Conservation (phyloP, 495 filamentous ascomycete genomes). For the Arthonia radiata region DNA sequence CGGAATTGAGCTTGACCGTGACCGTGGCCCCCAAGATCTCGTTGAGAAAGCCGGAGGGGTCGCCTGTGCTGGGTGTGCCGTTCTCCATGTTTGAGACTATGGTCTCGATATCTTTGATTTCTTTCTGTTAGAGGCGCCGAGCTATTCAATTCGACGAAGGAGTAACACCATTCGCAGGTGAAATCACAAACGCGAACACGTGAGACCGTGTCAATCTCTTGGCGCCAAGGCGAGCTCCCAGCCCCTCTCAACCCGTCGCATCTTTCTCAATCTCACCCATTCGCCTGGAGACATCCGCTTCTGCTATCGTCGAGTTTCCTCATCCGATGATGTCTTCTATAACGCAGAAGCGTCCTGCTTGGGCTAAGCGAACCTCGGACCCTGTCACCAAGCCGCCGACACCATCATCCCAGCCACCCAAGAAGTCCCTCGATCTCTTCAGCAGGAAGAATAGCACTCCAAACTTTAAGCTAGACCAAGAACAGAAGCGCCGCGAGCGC, state of each 20-base stretch:
- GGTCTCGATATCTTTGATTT: too few species aligned
- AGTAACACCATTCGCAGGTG: too few species aligned
- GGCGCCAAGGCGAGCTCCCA: too few species aligned
- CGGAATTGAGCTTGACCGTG: constrained; percentile 86
- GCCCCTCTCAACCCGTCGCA: too few species aligned
- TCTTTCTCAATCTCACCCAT: too few species aligned
- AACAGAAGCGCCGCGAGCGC: constrained; percentile 8
- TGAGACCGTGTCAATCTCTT: too few species aligned
- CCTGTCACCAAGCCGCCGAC: constrained; percentile 22
- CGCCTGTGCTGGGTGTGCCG: constrained; percentile 38
- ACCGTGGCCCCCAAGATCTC: constrained; percentile 84
- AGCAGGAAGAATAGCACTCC: constrained; percentile 22
- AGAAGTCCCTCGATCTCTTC: constrained; percentile 31
- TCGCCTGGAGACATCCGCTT: too few species aligned
- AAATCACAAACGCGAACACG: too few species aligned
- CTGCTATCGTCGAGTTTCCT: too few species aligned
- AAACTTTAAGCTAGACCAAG: constrained; percentile 12
- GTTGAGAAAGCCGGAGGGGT: constrained; percentile 71
- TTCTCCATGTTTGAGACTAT: constrained; percentile 37
- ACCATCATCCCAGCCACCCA: constrained; percentile 45
- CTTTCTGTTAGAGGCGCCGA: too few species aligned
- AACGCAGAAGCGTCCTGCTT: constrained; percentile 40
- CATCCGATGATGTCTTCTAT: too few species aligned
- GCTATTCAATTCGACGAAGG: too few species aligned
- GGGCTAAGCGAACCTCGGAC: constrained; percentile 15